Conservation (phyloP, 2,329 filamentous ascomycete species). For the Fusarium multiceps region DNA sequence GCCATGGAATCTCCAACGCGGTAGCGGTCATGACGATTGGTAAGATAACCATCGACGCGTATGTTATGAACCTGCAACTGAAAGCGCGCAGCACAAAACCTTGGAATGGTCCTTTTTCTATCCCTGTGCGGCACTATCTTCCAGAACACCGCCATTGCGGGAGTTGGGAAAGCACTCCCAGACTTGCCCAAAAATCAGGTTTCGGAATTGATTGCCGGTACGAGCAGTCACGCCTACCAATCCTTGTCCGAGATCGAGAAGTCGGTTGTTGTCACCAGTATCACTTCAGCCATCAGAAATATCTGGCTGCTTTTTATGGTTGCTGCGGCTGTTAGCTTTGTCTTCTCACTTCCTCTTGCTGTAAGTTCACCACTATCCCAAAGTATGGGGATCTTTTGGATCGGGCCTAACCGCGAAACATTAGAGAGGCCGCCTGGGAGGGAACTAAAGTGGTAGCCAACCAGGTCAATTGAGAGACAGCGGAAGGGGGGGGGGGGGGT, state of each 20-base stretch:
- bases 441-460: too few species aligned
- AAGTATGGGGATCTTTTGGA: too few species aligned
- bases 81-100: background rate
- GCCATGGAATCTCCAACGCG: background rate
- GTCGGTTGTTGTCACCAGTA: background rate
- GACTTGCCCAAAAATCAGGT: rapidly evolving
- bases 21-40: background rate
- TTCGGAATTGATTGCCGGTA: background rate
- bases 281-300: background rate
- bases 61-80: too few species aligned
- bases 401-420: too few species aligned
- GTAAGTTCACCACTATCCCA: too few species aligned
- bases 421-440: background rate
- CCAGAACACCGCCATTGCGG: background rate
- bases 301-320: background rate
- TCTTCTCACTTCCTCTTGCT: background rate
- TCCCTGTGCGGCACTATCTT: background rate
- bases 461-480: too few species aligned
- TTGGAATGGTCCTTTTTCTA: constrained; percentile 3
- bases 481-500: too few species aligned
- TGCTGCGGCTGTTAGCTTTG: background rate
- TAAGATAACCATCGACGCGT: background rate
- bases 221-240: background rate
- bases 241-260: background rate
- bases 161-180: background rate